phyloP scores from a whole-genome alignment of 495 filamentous ascomycete genomes.

The Aspergillus bertholletiae region DNA sequence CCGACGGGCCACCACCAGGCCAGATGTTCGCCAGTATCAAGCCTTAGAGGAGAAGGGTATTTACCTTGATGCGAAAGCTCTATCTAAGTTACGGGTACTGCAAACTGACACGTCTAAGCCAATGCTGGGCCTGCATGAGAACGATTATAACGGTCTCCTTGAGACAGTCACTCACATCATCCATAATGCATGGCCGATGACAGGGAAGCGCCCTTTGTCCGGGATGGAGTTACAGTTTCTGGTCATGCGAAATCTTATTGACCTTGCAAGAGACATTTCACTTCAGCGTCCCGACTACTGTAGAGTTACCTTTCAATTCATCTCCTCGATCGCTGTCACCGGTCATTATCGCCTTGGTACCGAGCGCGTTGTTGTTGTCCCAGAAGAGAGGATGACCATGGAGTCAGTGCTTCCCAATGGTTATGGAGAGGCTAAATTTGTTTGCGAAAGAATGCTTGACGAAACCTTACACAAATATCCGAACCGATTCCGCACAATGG shows the following conservation, averaged over 20 bases:
- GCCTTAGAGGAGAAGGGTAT: slow-evolving; percentile 36
- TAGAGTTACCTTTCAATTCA: slow-evolving; percentile 45
- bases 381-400: slow-evolving; percentile 20
- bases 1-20: slow-evolving; percentile 10
- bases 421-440: slow-evolving; percentile 50
- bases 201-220: slow-evolving; percentile 34
- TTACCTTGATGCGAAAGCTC: slow-evolving; percentile 13
- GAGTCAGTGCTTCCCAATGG: slow-evolving; percentile 40
- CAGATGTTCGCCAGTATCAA: slow-evolving; percentile 32
- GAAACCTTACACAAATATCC: slow-evolving; percentile 44
- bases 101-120: slow-evolving; percentile 40
- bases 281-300: slow-evolving; percentile 7
- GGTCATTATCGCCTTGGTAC: slow-evolving; percentile 33
- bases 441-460: slow-evolving; percentile 49
- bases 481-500: slow-evolving; percentile 38
- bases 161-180: slow-evolving; percentile 49
- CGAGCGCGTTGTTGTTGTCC: slow-evolving; percentile 26
- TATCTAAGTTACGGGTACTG: slow-evolving; percentile 25
- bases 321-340: slow-evolving; percentile 53
- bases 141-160: slow-evolving; percentile 35
- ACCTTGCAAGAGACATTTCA: slow-evolving; percentile 37
- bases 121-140: slow-evolving; percentile 38
- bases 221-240: slow-evolving; percentile 50
- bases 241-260: slow-evolving; percentile 42
- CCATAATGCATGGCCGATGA: slow-evolving; percentile 61